Evolutionary conservation across 352 stramenopile genomes (phyloP).

Genomic region (Globisporangium barbulae): DNA sequence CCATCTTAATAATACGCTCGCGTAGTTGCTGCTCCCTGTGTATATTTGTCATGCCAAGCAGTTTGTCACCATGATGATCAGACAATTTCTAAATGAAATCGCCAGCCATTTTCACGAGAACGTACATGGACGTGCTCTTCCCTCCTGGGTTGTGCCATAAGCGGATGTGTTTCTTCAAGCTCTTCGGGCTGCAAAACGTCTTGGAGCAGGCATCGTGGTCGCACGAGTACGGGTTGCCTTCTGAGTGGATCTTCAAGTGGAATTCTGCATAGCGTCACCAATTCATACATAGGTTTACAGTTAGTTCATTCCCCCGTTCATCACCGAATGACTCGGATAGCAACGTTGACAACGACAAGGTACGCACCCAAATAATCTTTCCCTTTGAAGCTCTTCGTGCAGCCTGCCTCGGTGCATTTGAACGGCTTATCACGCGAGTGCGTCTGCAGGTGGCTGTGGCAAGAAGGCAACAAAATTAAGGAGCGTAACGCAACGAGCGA

Average conservation of each 20-base stretch:
- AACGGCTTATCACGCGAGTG: slow-evolving; percentile 85
- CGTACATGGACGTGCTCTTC: slow-evolving; percentile 77
- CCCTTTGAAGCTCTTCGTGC: slow-evolving; percentile 86
- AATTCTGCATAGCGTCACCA: slow-evolving; percentile 39
- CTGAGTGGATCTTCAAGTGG: slow-evolving; percentile 80
- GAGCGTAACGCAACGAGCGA: neutral
- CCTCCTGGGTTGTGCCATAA: slow-evolving; percentile 79
- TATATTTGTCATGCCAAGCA: neutral
- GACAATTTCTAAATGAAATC: neutral
- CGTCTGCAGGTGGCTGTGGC: slow-evolving; percentile 70
- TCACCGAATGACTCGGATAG: neutral
- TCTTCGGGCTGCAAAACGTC: slow-evolving; percentile 84
- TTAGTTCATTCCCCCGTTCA: neutral
- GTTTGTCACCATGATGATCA: neutral
- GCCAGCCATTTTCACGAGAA: neutral
- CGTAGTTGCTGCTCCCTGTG: slow-evolving; percentile 69
- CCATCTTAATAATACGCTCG: slow-evolving; percentile 86
- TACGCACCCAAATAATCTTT: slow-evolving; percentile 71
- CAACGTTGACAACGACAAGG: neutral
- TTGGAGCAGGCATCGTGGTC: slow-evolving; percentile 80
- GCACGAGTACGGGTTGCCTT: slow-evolving; percentile 79
- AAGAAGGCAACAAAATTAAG: neutral
- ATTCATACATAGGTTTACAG: neutral
- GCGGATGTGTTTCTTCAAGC: slow-evolving; percentile 80
- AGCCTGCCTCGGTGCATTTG: slow-evolving; percentile 83